These are phyloP conservation scores for Monilinia vaccinii-corymbosi DNA, from an alignment of 2,329 filamentous ascomycete species.

Conservation along the genomic window DNA sequence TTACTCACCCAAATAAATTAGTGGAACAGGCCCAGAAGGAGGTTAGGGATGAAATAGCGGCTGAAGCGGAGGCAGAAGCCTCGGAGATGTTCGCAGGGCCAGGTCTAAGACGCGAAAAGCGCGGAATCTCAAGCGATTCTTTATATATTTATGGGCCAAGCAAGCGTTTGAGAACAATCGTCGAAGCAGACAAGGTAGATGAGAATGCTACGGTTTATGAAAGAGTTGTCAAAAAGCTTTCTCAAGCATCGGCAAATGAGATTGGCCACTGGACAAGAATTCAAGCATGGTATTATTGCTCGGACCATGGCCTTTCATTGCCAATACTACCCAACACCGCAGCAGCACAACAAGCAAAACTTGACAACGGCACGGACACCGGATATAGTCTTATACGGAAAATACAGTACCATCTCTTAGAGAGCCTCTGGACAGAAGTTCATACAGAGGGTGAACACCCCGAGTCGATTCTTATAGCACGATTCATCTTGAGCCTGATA, in stretches of 20 bases:
- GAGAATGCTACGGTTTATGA: background rate
- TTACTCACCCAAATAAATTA: background rate
- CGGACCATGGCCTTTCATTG: background rate
- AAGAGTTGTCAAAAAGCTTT: background rate
- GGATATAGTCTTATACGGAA: background rate
- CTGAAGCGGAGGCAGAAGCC: background rate
- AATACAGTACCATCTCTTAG: background rate
- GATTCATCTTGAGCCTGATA: background rate
- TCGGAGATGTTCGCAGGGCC: background rate
- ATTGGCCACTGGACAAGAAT: slow-evolving; percentile 5
- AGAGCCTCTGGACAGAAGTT: background rate
- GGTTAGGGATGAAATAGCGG: background rate
- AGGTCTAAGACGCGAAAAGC: background rate
- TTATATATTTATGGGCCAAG: background rate
- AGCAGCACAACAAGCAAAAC: slow-evolving; percentile 5
- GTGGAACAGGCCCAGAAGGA: background rate
- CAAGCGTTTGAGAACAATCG: background rate
- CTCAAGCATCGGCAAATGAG: background rate
- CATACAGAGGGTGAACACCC: background rate
- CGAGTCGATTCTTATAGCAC: background rate
- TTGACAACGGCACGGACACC: background rate
- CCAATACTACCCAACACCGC: background rate
- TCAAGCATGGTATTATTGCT: slow-evolving; percentile 4
- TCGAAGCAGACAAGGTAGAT: background rate
- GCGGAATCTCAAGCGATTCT: background rate